These are phyloP conservation scores for Massariosphaeria phaeospora DNA, from an alignment of 495 filamentous ascomycete species.

Conservation along the genomic window DNA sequence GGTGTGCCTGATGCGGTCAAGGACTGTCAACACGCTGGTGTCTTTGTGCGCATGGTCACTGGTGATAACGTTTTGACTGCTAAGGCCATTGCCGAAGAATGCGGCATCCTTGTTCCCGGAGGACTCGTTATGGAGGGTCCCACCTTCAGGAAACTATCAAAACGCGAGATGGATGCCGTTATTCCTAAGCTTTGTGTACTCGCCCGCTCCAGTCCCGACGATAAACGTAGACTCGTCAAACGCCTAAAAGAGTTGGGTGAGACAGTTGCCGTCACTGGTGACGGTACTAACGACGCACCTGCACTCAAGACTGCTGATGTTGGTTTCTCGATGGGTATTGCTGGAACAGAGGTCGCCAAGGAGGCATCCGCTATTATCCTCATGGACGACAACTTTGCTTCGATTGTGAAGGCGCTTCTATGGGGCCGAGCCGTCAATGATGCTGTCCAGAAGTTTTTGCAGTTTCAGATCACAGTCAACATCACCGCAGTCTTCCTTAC, in stretches of 20 bases:
- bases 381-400: constrained; percentile 90
- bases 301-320: constrained; percentile 84
- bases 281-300: constrained; percentile 88
- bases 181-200: constrained; percentile 78
- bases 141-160: constrained; percentile 65
- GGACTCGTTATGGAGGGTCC: constrained; percentile 82
- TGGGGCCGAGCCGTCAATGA: constrained; percentile 90
- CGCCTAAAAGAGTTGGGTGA: constrained; percentile 78
- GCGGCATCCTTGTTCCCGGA: constrained; percentile 71
- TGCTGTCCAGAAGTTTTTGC: constrained; percentile 84
- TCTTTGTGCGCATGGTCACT: constrained; percentile 86
- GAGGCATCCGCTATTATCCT: constrained; percentile 91
- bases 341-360: constrained; percentile 87
- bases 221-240: constrained; percentile 76
- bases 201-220: constrained; percentile 76
- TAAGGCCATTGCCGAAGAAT: constrained; percentile 78
- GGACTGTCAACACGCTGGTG: constrained; percentile 69
- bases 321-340: constrained; percentile 87
- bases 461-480: constrained; percentile 91
- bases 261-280: constrained; percentile 88
- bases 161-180: constrained; percentile 60
- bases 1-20: constrained; percentile 75
- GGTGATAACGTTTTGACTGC: constrained; percentile 83
- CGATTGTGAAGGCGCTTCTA: constrained; percentile 80
- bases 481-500: constrained; percentile 83